Conservation (phyloP, 345 rosid species). For the Pelargonium nanum region DNA sequence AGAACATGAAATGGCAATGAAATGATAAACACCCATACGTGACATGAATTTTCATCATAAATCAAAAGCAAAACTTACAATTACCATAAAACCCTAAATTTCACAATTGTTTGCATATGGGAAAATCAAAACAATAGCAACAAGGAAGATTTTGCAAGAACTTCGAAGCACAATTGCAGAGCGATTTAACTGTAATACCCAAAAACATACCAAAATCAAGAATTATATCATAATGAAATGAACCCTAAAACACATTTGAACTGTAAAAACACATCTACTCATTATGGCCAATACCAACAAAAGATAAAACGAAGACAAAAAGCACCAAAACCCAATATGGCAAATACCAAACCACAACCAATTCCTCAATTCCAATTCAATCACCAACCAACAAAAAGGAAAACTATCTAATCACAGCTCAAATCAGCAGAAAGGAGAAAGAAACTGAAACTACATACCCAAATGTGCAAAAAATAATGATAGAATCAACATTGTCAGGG, state of each 20-base stretch:
- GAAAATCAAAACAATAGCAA: not conserved
- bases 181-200: too few relatives aligned
- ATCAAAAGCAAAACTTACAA: not conserved
- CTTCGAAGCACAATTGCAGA: too few relatives aligned
- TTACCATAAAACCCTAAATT: not conserved
- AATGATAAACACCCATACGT: too few relatives aligned
- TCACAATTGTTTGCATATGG: too few relatives aligned
- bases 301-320: not conserved
- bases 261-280: not conserved
- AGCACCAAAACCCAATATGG: not conserved
- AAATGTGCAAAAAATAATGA: too few relatives aligned
- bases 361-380: not conserved
- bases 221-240: not conserved
- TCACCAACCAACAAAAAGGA: not conserved
- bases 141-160: too few relatives aligned
- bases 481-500: too few relatives aligned
- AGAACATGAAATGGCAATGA: not conserved
- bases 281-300: not conserved
- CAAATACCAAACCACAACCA: not conserved
- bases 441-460: too few relatives aligned
- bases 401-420: not conserved
- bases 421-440: too few relatives aligned
- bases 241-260: not conserved
- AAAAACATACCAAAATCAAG: not conserved
- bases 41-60: too few relatives aligned